phyloP scores from a whole-genome alignment of 1,284 basidiomycete species.

The Hypsizygus ulmarius region DNA sequence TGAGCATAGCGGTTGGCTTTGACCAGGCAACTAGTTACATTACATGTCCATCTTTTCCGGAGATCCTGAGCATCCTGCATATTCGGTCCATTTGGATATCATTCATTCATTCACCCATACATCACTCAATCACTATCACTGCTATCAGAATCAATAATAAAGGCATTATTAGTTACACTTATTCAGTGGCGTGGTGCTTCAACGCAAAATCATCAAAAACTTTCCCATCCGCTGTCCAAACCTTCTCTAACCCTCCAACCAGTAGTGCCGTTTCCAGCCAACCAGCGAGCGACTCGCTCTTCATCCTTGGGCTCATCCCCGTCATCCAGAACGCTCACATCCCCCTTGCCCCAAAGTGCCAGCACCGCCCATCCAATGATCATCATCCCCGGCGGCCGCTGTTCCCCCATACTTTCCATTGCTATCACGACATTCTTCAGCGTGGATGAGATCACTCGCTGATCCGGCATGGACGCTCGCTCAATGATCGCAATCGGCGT shows the following conservation, averaged over 20 bases:
- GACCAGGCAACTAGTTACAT: neutral
- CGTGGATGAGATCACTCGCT: slow-evolving; percentile 82
- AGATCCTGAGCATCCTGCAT: neutral
- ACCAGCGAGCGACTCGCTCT: slow-evolving; percentile 54
- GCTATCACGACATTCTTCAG: slow-evolving; percentile 71
- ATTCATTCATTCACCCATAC: no score
- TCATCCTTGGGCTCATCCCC: slow-evolving; percentile 44
- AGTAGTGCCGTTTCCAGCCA: slow-evolving; percentile 39
- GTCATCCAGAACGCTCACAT: slow-evolving; percentile 51
- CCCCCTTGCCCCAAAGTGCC: slow-evolving; percentile 55
- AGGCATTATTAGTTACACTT: no score
- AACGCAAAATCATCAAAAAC: slow-evolving; percentile 13
- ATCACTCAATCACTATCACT: no score
- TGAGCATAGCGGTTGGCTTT: neutral
- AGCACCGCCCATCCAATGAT: slow-evolving; percentile 90
- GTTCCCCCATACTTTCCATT: slow-evolving; percentile 76
- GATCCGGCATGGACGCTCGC: slow-evolving; percentile 89
- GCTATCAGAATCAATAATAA: no score
- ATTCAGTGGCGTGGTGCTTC: no score
- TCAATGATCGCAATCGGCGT: slow-evolving; percentile 93
- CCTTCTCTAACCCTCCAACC: slow-evolving; percentile 64
- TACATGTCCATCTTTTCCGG: slow-evolving; percentile 1
- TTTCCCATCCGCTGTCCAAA: slow-evolving; percentile 50
- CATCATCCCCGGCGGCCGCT: slow-evolving; percentile 95
- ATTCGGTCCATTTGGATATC: no score